Base-by-base conservation (phyloP, 1,284 basidiomycete species). In the Leccinum proximum region DNA sequence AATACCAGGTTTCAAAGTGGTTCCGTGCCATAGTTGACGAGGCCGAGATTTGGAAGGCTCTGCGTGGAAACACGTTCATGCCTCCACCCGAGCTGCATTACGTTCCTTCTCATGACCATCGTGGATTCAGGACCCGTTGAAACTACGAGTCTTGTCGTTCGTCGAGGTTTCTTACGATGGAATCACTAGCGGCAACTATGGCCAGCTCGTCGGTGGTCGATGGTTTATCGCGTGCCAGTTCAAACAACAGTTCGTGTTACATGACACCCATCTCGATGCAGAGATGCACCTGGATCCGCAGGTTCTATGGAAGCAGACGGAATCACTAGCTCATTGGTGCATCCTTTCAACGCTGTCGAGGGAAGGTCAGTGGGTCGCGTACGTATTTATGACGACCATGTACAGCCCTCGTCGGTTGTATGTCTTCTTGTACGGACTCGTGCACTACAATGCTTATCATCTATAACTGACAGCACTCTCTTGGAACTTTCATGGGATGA, bases 1-100 rank as follows among this genome's bases (percentile, higher is more conserved):
- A 38, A 38, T 38, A 10, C 1, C 58, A 54, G 62, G 48, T 63
- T 38, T 63, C 60, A 22, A 40, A 40, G 26, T 63, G 45, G 30
- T 40, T 62, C 26, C 5, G 33, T 8, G 11, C 5, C 16, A 2
- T 63, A 16, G 54, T 59, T 3, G n/a, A 54, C 42, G 48, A 63
- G 13, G 10, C 37, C 38, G 13, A 40, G 38, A 40, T 40, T 40
- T 40, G 38, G 38, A 40, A 40, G 13, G 13, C 38, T 2, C 9
- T 63, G 5, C 30, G 59, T 10, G 40, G 18, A 6, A 59, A 42
- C 3, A 35, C 59, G 2, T 61, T 53, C 3, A 26, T 54, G 7
- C 26, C 48, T 16, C 62, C 59, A 6, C 35, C 6, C 11, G 53
- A 40, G 6, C 10, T 26, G 26, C 13, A 5, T 56, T 30, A 4